Evolutionary conservation across 306 rosid genomes (phyloP).

Genomic region (Prosopis cineraria): DNA sequence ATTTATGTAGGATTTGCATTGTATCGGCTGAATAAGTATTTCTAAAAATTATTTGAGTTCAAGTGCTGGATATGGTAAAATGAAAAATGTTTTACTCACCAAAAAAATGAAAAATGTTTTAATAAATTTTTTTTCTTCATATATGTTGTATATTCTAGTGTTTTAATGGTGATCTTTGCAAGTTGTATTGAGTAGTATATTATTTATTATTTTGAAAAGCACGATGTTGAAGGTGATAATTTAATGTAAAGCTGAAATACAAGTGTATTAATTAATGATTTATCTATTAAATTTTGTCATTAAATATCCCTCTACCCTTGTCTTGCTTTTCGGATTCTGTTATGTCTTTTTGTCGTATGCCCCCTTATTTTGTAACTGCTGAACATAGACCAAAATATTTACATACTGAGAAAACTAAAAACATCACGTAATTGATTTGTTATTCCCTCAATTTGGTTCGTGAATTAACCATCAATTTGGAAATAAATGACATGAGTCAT

Average conservation of each 20-base stretch:
- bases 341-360: neutral
- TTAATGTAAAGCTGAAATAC: neutral
- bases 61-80: neutral
- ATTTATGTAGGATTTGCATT: conserved; percentile 12
- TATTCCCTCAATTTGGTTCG: neutral
- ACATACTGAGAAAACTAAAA: neutral
- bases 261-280: neutral
- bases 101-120: too few relatives aligned
- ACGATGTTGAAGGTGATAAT: too few relatives aligned
- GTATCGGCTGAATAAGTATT: conserved; percentile 20
- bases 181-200: neutral
- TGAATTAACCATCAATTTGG: neutral
- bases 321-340: too few relatives aligned
- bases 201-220: neutral
- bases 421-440: neutral
- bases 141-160: neutral
- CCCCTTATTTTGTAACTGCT: neutral
- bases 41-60: neutral
- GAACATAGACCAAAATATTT: neutral
- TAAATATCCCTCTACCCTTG: too few relatives aligned
- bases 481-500: neutral
- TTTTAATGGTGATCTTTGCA: neutral
- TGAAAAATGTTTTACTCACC: neutral
- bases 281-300: neutral
- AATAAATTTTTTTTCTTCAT: too few relatives aligned